phyloP scores from a whole-genome alignment of 2,329 filamentous ascomycete genomes.

The Colletotrichum plurivorum region DNA sequence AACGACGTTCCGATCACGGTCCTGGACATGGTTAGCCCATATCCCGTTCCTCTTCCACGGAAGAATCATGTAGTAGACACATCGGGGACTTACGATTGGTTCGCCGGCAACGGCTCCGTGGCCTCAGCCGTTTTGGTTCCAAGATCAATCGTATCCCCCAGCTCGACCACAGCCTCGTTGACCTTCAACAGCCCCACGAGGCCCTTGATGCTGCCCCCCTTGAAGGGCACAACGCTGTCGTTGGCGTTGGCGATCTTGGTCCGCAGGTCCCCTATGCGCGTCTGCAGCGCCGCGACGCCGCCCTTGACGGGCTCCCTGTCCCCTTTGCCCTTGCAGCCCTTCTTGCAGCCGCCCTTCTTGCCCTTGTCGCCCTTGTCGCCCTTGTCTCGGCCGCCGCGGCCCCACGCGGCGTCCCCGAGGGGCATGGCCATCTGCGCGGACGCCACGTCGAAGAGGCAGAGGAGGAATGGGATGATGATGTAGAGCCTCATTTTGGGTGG shows the following conservation, averaged over 20 bases:
- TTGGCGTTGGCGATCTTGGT: constrained; percentile 20
- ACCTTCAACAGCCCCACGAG: constrained; percentile 33
- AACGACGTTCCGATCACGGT: constrained; percentile 13
- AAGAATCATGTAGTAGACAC: too few relatives aligned
- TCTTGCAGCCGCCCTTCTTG: constrained; percentile 1
- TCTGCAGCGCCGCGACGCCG: constrained; percentile 4
- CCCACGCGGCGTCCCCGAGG: neutral
- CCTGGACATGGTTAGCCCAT: neutral
- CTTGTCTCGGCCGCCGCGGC: constrained; percentile 5
- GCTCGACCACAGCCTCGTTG: constrained; percentile 26
- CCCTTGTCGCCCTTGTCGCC: neutral
- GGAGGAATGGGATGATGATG: constrained; percentile 9
- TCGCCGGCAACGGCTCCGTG: constrained; percentile 15
- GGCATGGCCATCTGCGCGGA: constrained; percentile 21
- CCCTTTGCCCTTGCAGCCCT: constrained; percentile 26
- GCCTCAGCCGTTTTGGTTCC: constrained; percentile 11
- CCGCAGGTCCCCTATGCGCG: constrained; percentile 16
- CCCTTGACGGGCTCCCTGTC: constrained; percentile 7
- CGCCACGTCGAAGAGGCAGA: constrained; percentile 21
- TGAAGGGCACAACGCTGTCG: constrained; percentile 25
- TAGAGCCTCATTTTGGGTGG: constrained; percentile 20
- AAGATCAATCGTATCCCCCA: constrained; percentile 19
- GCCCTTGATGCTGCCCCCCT: constrained; percentile 21
- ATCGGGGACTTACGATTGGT: constrained; percentile 34
- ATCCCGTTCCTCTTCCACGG: too few relatives aligned